Evolutionary conservation across 2,329 filamentous ascomycete genomes (phyloP).

Genomic region (Magnaporthales sp.): DNA sequence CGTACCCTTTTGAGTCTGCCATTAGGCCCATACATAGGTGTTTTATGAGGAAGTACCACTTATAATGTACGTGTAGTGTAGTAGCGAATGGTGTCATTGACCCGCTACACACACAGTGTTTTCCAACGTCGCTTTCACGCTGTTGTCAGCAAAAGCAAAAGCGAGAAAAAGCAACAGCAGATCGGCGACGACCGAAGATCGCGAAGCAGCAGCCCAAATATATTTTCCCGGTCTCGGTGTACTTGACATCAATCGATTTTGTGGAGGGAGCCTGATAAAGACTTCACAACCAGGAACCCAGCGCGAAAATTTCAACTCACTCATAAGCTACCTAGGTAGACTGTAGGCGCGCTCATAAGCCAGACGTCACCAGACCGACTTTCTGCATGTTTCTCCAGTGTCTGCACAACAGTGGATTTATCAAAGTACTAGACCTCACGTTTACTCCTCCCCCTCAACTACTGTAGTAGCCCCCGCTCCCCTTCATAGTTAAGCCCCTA

Average conservation of each 20-base stretch:
- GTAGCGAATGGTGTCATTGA: neutral
- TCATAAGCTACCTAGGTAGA: neutral
- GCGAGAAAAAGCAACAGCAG: neutral
- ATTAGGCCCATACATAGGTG: too few species aligned
- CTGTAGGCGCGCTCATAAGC: neutral
- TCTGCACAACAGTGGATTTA: conserved; percentile 3
- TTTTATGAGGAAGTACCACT: neutral
- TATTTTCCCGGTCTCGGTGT: neutral
- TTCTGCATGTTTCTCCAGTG: conserved; percentile 5
- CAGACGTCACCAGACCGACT: conserved; percentile 3
- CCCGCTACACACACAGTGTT: neutral
- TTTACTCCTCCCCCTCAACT: neutral
- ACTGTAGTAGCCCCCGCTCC: neutral
- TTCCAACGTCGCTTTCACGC: neutral
- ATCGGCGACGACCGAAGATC: neutral
- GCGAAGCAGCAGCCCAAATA: neutral
- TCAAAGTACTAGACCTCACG: neutral
- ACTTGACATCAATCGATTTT: neutral
- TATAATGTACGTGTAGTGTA: neutral
- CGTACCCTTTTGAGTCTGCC: neutral
- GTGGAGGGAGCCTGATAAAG: neutral
- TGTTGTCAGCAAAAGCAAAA: neutral
- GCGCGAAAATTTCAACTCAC: too few species aligned
- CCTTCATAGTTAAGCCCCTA: neutral
- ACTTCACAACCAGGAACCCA: too few species aligned